Evolutionary conservation across 2,329 filamentous ascomycete genomes (phyloP).

Genomic region (Fragosphaeria purpurea): DNA sequence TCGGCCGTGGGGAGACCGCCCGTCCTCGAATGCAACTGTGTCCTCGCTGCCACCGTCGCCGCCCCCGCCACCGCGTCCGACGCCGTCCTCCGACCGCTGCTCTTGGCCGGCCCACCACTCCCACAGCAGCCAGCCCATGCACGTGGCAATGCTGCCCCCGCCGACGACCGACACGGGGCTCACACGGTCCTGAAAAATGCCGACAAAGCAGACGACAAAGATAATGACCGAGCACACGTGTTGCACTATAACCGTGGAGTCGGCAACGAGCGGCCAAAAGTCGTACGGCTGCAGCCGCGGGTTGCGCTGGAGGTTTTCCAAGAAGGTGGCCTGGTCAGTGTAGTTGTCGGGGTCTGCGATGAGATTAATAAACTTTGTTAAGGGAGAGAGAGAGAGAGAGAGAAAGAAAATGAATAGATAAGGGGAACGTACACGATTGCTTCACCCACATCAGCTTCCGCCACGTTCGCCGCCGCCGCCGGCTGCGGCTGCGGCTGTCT

Average conservation of each 20-base stretch:
- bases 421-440: constrained; percentile 63
- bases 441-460: constrained; percentile 98
- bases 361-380: neutral
- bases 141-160: constrained; percentile 72
- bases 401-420: neutral
- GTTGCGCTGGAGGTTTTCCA: constrained; percentile 91
- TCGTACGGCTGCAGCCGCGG: constrained; percentile 90
- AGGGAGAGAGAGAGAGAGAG: constrained; percentile 5
- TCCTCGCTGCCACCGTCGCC: constrained; percentile 1
- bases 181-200: constrained; percentile 78
- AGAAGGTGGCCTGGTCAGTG: constrained; percentile 91
- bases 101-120: constrained; percentile 74
- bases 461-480: constrained; percentile 60
- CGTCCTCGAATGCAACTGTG: neutral
- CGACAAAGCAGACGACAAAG: constrained; percentile 88
- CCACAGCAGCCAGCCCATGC: constrained; percentile 83
- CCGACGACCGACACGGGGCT: constrained; percentile 82
- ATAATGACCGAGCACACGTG: constrained; percentile 93
- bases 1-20: neutral
- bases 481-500: constrained; percentile 52
- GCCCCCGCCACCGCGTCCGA: constrained; percentile 15
- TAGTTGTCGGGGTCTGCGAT: constrained; percentile 88
- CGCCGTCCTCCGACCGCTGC: constrained; percentile 37
- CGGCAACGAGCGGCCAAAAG: constrained; percentile 93
- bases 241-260: constrained; percentile 93